phyloP scores from a whole-genome alignment of 139 green algal species.

The Tetradesmus obliquus region DNA sequence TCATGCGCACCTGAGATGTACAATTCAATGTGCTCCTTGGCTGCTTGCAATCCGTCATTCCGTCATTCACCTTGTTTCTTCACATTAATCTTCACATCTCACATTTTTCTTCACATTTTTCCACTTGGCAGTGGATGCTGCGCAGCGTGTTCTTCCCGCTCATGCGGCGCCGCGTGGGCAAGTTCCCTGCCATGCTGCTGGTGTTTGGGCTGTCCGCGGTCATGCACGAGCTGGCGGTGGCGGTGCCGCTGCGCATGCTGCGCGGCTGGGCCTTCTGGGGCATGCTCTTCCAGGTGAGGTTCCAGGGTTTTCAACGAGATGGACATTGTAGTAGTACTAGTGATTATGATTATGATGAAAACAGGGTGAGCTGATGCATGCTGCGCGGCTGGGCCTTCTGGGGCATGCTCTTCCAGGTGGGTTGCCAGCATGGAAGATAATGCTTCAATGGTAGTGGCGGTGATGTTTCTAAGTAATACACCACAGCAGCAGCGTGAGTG shows the following conservation, averaged over 20 bases:
- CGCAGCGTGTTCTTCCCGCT: conserved; percentile 92
- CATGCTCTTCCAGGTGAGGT: conserved; percentile 72
- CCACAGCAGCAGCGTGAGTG: too few relatives aligned
- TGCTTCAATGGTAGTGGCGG: too few relatives aligned
- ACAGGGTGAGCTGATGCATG: conserved; percentile 58
- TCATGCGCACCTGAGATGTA: not conserved
- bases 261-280: conserved; percentile 87
- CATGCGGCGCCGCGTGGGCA: conserved; percentile 39
- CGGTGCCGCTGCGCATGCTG: conserved; percentile 90
- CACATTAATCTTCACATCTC: not conserved
- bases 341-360: too few relatives aligned
- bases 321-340: too few relatives aligned
- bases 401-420: conserved; percentile 78
- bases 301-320: not conserved
- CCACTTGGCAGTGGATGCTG: conserved; percentile 75
- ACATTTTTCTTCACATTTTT: not conserved
- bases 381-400: conserved; percentile 85
- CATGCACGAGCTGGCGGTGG: conserved; percentile 91
- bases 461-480: too few relatives aligned
- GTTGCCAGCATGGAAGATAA: not conserved
- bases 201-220: conserved; percentile 87
- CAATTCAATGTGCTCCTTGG: too few relatives aligned
- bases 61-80: too few relatives aligned
- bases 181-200: conserved; percentile 56
- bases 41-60: too few relatives aligned